A percentile compares a stretch with the other conserved stretches of the same genome.
Conservation (phyloP, 352 stramenopile species). For the Pythium folliculosum region DNA sequence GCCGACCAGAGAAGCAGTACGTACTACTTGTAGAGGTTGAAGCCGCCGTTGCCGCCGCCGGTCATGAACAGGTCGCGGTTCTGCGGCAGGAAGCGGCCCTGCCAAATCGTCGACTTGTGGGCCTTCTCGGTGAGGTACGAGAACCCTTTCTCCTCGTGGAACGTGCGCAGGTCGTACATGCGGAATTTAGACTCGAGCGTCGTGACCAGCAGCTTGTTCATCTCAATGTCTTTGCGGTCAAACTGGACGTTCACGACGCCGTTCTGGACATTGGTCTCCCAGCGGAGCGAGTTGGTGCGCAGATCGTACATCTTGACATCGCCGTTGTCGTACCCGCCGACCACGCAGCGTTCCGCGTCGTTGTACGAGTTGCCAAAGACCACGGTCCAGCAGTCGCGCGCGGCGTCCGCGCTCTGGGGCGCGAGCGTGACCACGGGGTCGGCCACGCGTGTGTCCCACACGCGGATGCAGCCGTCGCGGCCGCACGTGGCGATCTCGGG, state of each 20-base stretch:
- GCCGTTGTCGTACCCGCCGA: constrained; percentile 96
- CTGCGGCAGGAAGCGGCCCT: constrained; percentile 93
- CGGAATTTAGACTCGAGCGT: constrained; percentile 97
- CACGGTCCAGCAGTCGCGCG: constrained; percentile 95
- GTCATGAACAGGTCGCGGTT: constrained; percentile 97
- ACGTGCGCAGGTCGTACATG: constrained; percentile 93
- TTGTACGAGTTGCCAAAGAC: constrained; percentile 96
- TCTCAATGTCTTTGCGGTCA: constrained; percentile 96
- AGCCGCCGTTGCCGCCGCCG: constrained; percentile 94
- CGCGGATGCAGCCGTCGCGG: constrained; percentile 93
- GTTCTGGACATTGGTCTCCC: constrained; percentile 97
- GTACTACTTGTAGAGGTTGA: constrained; percentile 98
- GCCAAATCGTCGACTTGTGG: constrained; percentile 96
- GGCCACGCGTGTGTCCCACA: constrained; percentile 94
- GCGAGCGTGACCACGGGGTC: constrained; percentile 93
- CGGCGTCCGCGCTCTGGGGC: constrained; percentile 76
- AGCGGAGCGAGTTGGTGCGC: constrained; percentile 91
- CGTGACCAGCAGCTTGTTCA: constrained; percentile 97
- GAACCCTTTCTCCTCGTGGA: constrained; percentile 92
- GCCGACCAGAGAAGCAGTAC: too few species aligned
- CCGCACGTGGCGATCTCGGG: constrained; percentile 94
- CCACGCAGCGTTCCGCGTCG: constrained; percentile 92
- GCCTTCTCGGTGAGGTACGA: constrained; percentile 89
- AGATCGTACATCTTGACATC: constrained; percentile 98
- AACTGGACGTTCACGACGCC: constrained; percentile 96